Percentiles rank a stretch among this genome's conserved stretches.
Conservation (phyloP, 345 rosid genomes). For the Camelina sativa region DNA sequence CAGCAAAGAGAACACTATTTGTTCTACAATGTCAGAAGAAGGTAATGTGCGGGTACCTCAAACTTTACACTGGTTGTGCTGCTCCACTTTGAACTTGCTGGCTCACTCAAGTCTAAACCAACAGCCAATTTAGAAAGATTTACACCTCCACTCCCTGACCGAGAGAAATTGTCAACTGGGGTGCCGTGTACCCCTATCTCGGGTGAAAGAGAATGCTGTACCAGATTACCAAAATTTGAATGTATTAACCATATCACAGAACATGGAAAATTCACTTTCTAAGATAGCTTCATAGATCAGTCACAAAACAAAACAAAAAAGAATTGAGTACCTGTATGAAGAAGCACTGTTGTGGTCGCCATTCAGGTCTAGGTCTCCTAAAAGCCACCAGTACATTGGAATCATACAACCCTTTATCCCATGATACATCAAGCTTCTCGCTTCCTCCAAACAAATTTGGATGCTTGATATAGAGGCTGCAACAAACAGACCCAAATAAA, state of each 20-base stretch:
- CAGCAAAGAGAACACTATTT: constrained; percentile 2
- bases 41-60: constrained; percentile 55
- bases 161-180: constrained; percentile 83
- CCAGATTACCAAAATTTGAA: constrained; percentile 24
- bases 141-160: constrained; percentile 87
- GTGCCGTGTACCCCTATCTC: constrained; percentile 91
- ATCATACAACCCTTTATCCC: constrained; percentile 92
- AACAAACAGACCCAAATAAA: constrained; percentile 39
- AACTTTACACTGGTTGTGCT: constrained; percentile 85
- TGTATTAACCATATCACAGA: neutral
- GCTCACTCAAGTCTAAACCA: constrained; percentile 88
- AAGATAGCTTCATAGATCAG: neutral
- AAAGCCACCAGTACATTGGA: constrained; percentile 83
- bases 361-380: constrained; percentile 90
- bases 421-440: constrained; percentile 93
- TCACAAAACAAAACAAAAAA: neutral
- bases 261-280: neutral
- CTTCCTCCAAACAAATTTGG: constrained; percentile 98
- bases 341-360: constrained; percentile 92
- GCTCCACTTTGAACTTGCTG: constrained; percentile 82
- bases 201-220: constrained; percentile 89
- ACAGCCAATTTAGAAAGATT: constrained; percentile 79
- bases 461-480: constrained; percentile 89
- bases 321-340: constrained; percentile 60
- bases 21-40: constrained; percentile 2